Base-by-base conservation (phyloP, 1,284 basidiomycete genomes). In the Sanghuangporus sanghuang region DNA sequence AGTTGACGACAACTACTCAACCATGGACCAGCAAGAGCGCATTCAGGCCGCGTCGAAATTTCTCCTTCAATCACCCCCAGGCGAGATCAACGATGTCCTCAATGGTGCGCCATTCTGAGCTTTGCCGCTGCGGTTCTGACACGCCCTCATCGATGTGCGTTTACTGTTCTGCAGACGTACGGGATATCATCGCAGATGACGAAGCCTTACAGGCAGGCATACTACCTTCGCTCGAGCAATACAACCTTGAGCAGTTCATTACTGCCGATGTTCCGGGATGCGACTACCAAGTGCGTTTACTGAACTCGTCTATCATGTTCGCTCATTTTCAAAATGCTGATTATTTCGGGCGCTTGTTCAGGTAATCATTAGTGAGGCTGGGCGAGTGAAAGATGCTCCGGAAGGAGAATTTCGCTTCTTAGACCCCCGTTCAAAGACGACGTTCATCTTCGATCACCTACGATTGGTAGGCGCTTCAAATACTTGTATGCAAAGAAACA, bases 11-110 rank as follows among this genome's bases (percentile, higher is more conserved):
- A 12, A 49, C 7, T 46, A 39, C 27, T 55, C 56, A 32, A 53
- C 63, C 48, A 89, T 89, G 85, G 82, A 85, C 66, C 72, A 80
- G 56, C 75, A 79, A 62, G 84, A 88, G 70, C 84, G 87, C 35
- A 85, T 92, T 57, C 78, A 85, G 70, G 81, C 83, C 11, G 94
- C 91, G 7, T 87, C 89, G 16, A 79, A 79, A 58, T 93, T 97
- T 70, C 80, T 98, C 39, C 81, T 93, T 1, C 95, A 96, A 74
- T 87, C 92, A 1, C 95, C 95, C 12, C 95, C 95, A 0, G 95
- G 95, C 60, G 92, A 98, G 78, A 95, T 96, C 70, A 96, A 96
- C 73, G 95, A 96, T 77, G 93, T 96, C 32, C 82, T 96, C 64
- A 94, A 93, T 71, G 93, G 92, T 92, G 67, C 69, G 76, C 21